phyloP scores from a whole-genome alignment of 441 rosid genomes.

The Pelargonium cotyledonis region DNA sequence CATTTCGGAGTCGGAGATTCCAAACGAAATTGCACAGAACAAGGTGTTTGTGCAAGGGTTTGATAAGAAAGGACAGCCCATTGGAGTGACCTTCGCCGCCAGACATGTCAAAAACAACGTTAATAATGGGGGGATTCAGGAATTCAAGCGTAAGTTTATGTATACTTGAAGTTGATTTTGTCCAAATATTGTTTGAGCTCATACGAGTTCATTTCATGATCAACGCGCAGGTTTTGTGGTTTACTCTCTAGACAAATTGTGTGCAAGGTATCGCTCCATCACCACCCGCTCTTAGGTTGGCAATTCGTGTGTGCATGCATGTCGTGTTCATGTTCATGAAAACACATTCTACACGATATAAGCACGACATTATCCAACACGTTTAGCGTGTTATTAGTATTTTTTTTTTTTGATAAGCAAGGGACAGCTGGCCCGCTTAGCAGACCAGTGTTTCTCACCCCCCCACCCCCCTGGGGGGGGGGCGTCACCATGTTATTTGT shows the following conservation, averaged over 20 bases:
- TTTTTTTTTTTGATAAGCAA: too few species aligned
- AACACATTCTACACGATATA: too few species aligned
- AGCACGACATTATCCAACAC: too few species aligned
- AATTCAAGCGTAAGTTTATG: background rate
- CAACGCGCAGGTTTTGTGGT: constrained; percentile 38
- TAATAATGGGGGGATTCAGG: background rate
- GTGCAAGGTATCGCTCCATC: constrained; percentile 30
- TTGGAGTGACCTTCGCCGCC: background rate
- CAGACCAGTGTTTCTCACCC: too few species aligned
- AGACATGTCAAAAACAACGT: background rate
- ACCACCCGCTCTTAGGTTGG: background rate
- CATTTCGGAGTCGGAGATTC: background rate
- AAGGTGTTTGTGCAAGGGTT: background rate
- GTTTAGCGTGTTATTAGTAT: too few species aligned
- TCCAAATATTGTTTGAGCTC: background rate
- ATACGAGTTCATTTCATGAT: too few species aligned
- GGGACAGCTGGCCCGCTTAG: too few species aligned
- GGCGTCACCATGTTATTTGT: too few species aligned
- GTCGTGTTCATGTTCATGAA: too few species aligned
- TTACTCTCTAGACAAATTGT: constrained; percentile 27
- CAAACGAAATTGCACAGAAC: background rate
- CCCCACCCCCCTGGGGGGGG: too few species aligned
- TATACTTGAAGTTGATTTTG: background rate
- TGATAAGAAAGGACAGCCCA: constrained; percentile 1
- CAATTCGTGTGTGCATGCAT: too few species aligned